phyloP scores from a whole-genome alignment of 108 stramenopile species.

The Skeletonema potamos region DNA sequence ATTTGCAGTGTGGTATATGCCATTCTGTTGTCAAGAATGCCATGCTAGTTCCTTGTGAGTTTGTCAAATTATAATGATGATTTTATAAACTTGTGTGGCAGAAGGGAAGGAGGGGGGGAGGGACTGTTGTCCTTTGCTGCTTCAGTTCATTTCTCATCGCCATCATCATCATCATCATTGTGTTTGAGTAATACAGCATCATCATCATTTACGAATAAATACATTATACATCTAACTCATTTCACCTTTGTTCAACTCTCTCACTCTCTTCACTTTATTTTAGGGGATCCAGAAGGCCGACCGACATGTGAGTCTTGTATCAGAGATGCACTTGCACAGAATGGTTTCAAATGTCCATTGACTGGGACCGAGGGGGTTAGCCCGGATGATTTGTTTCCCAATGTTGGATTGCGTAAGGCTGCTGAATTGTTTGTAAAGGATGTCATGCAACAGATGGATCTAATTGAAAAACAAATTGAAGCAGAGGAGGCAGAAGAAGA shows the following conservation, averaged over 20 bases:
- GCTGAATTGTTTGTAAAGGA: constrained; percentile 69
- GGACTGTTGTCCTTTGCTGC: neutral
- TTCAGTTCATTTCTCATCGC: neutral
- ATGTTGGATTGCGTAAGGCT: constrained; percentile 79
- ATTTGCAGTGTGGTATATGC: constrained; percentile 83
- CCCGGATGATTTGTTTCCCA: constrained; percentile 82
- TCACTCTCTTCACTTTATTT: neutral
- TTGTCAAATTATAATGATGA: neutral
- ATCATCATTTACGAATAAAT: neutral
- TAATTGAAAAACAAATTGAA: constrained; percentile 75
- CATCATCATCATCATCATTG: neutral
- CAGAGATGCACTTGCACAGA: constrained; percentile 74
- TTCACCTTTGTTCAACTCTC: neutral
- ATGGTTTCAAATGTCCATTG: constrained; percentile 80
- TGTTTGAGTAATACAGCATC: neutral
- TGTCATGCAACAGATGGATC: constrained; percentile 81
- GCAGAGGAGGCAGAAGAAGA: constrained; percentile 55
- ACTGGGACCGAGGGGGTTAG: constrained; percentile 83
- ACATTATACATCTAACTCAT: neutral
- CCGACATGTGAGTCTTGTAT: constrained; percentile 82
- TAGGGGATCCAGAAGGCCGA: constrained; percentile 53
- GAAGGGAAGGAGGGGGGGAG: too few relatives aligned
- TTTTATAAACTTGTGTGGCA: neutral
- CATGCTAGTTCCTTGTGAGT: constrained; percentile 85
- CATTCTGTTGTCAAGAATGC: constrained; percentile 66